A percentile compares a stretch with the other conserved stretches of the same genome.
Evolutionary conservation across 2,329 filamentous ascomycete genomes (phyloP).

Genomic region (Colletotrichum chlorophyti): DNA sequence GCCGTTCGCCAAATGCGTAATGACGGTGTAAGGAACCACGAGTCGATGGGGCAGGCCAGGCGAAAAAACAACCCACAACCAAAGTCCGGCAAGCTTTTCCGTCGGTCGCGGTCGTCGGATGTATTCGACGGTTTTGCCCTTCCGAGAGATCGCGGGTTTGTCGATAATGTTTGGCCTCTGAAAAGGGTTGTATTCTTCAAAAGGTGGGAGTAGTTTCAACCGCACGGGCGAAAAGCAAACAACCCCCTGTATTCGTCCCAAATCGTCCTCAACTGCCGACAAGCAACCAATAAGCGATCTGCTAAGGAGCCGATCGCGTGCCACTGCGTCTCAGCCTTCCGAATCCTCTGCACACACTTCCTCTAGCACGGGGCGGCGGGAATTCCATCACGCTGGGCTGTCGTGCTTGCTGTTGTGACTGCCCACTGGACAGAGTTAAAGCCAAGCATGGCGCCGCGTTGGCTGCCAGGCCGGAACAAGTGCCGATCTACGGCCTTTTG

Average conservation of each 20-base stretch:
- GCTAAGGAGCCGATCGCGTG: conserved; percentile 22
- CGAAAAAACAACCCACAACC: conserved; percentile 1
- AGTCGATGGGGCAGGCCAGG: not conserved
- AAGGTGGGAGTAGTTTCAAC: conserved; percentile 24
- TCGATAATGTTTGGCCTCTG: too few species aligned
- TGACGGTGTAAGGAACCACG: not conserved
- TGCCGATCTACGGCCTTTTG: conserved; percentile 6
- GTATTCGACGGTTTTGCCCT: too few species aligned
- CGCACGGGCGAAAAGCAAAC: conserved; percentile 17
- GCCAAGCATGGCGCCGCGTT: conserved; percentile 8
- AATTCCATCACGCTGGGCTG: not conserved
- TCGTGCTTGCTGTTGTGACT: conserved; percentile 2
- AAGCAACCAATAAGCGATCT: conserved; percentile 18
- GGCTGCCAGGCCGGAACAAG: conserved; percentile 9
- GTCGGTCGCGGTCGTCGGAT: conserved; percentile 10
- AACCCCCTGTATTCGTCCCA: conserved; percentile 25
- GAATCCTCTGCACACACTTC: not conserved
- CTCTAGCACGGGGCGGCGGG: not conserved
- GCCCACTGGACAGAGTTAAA: not conserved
- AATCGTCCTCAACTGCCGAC: too few species aligned
- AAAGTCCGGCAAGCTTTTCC: conserved; percentile 1
- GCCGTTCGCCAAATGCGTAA: conserved; percentile 11
- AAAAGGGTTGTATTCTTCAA: conserved; percentile 20
- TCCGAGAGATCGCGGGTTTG: too few species aligned
- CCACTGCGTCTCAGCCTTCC: conserved; percentile 14